A percentile compares a stretch with the other conserved stretches of the same genome.
phyloP scores from a whole-genome alignment of 2,329 filamentous ascomycete species.

The Furcasterigmium furcatum region DNA sequence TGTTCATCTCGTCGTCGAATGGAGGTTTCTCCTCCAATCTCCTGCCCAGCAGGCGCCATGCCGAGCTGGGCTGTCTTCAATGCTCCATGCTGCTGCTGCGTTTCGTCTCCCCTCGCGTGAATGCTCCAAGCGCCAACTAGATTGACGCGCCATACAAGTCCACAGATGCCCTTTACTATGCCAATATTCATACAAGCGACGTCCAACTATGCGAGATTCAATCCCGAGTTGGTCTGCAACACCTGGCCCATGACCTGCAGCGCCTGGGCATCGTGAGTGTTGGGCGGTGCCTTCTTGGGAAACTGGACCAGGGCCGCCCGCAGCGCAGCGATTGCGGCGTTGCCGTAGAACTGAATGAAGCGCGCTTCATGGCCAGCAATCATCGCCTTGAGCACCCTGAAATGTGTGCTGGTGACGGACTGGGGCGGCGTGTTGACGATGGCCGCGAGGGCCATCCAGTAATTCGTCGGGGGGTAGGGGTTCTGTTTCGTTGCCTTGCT shows the following conservation, averaged over 20 bases:
- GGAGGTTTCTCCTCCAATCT: too few species aligned
- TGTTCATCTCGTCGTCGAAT: too few species aligned
- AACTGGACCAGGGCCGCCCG: conserved; percentile 71
- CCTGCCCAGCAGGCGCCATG: too few species aligned
- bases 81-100: too few species aligned
- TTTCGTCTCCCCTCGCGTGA: too few species aligned
- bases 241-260: conserved; percentile 52
- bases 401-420: conserved; percentile 71
- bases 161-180: too few species aligned
- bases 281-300: conserved; percentile 49
- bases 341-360: conserved; percentile 80
- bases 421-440: conserved; percentile 72
- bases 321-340: conserved; percentile 68
- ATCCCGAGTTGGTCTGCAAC: conserved; percentile 45
- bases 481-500: conserved; percentile 57
- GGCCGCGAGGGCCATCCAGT: conserved; percentile 75
- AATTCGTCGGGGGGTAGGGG: conserved; percentile 74
- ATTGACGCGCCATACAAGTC: too few species aligned
- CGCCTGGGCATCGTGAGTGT: conserved; percentile 46
- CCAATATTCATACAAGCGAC: too few species aligned
- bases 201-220: conserved; percentile 30
- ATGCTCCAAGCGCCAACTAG: too few species aligned
- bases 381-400: conserved; percentile 67
- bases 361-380: conserved; percentile 70
- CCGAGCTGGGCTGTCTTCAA: too few species aligned